These are phyloP conservation scores for Zymoseptoria ardabiliae DNA, from an alignment of 2,329 filamentous ascomycete genomes.

Conservation along the genomic window DNA sequence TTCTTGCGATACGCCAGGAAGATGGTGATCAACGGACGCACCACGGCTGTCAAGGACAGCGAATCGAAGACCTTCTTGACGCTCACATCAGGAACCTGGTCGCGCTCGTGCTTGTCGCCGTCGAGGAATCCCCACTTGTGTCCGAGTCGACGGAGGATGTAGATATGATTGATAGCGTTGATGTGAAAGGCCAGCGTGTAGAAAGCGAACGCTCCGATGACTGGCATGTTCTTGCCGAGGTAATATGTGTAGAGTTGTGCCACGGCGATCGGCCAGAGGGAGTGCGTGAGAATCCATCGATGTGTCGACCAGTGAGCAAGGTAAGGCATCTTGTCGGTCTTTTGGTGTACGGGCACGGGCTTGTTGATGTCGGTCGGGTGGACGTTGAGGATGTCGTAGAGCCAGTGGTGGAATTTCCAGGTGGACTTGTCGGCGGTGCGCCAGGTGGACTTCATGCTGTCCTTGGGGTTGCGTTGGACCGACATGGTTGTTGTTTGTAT, in stretches of 20 bases:
- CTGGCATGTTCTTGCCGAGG: slow-evolving; percentile 27
- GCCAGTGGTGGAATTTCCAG: slow-evolving; percentile 12
- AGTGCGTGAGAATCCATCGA: slow-evolving; percentile 35
- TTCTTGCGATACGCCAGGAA: slow-evolving; percentile 13
- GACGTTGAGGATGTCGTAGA: slow-evolving; percentile 11
- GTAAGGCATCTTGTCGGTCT: slow-evolving; percentile 38
- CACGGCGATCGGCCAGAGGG: slow-evolving; percentile 32
- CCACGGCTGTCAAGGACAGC: slow-evolving; percentile 11
- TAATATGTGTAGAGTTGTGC: slow-evolving; percentile 33
- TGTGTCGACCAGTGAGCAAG: slow-evolving; percentile 33
- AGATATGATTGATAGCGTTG: slow-evolving; percentile 36
- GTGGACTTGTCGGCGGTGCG: slow-evolving; percentile 8
- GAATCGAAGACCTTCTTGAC: slow-evolving; percentile 16
- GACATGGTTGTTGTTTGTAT: neutral
- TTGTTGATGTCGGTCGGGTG: slow-evolving; percentile 20
- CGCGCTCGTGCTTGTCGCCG: slow-evolving; percentile 39
- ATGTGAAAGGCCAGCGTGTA: slow-evolving; percentile 36
- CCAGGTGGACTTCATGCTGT: slow-evolving; percentile 21
- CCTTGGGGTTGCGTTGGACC: slow-evolving; percentile 5
- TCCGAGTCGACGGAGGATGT: slow-evolving; percentile 33
- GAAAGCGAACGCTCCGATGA: slow-evolving; percentile 29
- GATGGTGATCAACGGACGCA: slow-evolving; percentile 15
- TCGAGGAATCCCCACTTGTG: slow-evolving; percentile 38
- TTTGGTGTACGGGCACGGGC: slow-evolving; percentile 34
- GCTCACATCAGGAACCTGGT: slow-evolving; percentile 35